Conservation (phyloP, 1,284 basidiomycete species). For the Ustilago tritici region DNA sequence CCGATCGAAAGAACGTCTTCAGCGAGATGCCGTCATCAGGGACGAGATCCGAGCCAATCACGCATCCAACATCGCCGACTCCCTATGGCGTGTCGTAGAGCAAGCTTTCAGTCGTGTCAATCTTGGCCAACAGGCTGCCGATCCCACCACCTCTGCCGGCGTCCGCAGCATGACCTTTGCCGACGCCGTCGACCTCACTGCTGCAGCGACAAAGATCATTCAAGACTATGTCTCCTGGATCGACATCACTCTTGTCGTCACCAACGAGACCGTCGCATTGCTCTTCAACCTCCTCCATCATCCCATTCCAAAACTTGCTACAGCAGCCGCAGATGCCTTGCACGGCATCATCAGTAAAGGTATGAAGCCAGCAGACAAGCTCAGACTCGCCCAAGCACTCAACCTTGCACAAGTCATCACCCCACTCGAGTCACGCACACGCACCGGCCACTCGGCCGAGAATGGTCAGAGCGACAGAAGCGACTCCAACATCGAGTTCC, state of each 20-base stretch:
- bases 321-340: slow-evolving; percentile 84
- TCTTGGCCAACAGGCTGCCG: slow-evolving; percentile 28
- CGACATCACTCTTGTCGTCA: slow-evolving; percentile 95
- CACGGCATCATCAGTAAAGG: slow-evolving; percentile 89
- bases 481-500: slow-evolving; percentile 80
- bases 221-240: slow-evolving; percentile 98
- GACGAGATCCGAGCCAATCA: slow-evolving; percentile 71
- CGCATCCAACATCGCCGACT: slow-evolving; percentile 86
- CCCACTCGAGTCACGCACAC: slow-evolving; percentile 58
- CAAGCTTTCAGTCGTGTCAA: slow-evolving; percentile 73
- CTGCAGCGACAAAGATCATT: slow-evolving; percentile 86
- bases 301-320: slow-evolving; percentile 77
- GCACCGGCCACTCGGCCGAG: slow-evolving; percentile 31
- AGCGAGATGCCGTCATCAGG: slow-evolving; percentile 65
- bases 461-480: slow-evolving; percentile 73
- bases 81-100: slow-evolving; percentile 84
- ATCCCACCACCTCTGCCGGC: slow-evolving; percentile 37
- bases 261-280: slow-evolving; percentile 85
- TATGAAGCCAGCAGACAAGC: slow-evolving; percentile 89
- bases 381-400: slow-evolving; percentile 89
- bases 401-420: slow-evolving; percentile 72
- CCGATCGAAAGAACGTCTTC: slow-evolving; percentile 62
- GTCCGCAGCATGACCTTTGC: slow-evolving; percentile 73
- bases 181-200: slow-evolving; percentile 74
- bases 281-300: slow-evolving; percentile 85